These are phyloP conservation scores for Tribonema minus DNA, from an alignment of 108 stramenopile species.

Conservation along the genomic window DNA sequence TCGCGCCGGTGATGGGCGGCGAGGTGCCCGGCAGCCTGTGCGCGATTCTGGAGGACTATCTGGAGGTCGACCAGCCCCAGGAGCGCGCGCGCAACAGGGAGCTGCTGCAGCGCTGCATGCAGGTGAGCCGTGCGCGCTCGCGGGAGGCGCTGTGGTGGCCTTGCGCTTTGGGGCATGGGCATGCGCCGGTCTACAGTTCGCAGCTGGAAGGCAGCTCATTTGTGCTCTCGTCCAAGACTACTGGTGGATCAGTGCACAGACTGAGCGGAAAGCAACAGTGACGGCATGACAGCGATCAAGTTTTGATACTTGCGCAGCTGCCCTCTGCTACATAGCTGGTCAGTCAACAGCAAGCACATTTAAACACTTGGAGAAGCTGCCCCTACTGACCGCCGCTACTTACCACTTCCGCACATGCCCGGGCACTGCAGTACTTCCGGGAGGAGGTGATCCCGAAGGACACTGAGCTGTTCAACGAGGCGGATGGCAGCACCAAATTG, in stretches of 20 bases:
- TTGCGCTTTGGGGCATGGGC: no score
- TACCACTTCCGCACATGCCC: neutral
- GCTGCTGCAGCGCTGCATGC: neutral
- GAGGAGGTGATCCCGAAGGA: constrained; percentile 2
- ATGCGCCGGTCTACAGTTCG: no score
- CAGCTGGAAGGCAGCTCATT: no score
- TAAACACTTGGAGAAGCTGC: no score
- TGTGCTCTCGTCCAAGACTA: no score
- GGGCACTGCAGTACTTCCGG: constrained; percentile 16
- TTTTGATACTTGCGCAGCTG: no score
- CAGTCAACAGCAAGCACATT: no score
- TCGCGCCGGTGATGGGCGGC: neutral
- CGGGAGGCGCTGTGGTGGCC: no score
- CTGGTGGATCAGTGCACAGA: no score
- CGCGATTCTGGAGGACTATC: constrained; percentile 45
- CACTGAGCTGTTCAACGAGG: neutral
- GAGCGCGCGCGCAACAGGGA: neutral
- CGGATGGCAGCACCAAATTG: constrained; percentile 13
- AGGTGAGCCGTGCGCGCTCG: neutral
- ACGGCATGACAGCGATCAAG: no score
- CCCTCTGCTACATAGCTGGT: no score
- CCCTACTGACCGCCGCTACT: neutral
- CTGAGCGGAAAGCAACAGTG: no score
- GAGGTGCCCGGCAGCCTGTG: constrained; percentile 17
- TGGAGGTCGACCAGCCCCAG: constrained; percentile 40